Percentiles rank a stretch among this genome's conserved stretches.
phyloP scores from a whole-genome alignment of 768 basidiomycete species.

The Naganishia antarctica region DNA sequence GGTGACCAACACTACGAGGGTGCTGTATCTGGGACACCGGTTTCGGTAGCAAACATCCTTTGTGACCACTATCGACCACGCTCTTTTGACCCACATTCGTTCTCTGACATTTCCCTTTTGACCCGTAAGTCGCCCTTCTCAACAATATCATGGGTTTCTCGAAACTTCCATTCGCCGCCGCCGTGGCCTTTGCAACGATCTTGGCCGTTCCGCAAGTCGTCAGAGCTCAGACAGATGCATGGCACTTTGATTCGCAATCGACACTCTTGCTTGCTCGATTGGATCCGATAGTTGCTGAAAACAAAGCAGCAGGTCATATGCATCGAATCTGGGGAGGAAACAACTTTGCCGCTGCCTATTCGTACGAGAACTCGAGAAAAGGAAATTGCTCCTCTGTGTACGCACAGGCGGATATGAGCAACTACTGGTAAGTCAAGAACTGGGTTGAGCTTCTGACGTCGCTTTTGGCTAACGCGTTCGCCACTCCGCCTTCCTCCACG shows the following conservation, averaged over 20 bases:
- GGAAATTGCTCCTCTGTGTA: slow-evolving; percentile 29
- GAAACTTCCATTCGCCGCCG: background rate
- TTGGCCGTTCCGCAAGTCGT: background rate
- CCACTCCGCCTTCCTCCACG: background rate
- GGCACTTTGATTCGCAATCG: slow-evolving; percentile 1
- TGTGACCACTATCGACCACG: too few species aligned
- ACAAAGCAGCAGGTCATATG: slow-evolving; percentile 36
- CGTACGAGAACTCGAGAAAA: background rate
- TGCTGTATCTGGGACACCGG: too few species aligned
- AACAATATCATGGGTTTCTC: background rate
- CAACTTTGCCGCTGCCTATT: slow-evolving; percentile 22
- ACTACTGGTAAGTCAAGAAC: slow-evolving; percentile 31
- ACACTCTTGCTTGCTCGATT: background rate
- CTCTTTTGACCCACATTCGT: too few species aligned
- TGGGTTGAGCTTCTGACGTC: background rate
- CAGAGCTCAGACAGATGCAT: background rate
- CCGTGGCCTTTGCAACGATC: background rate
- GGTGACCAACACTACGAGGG: too few species aligned
- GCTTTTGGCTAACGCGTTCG: background rate
- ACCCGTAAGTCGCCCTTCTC: too few species aligned
- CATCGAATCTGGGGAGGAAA: slow-evolving; percentile 36
- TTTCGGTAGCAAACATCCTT: too few species aligned
- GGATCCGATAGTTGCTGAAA: slow-evolving; percentile 40
- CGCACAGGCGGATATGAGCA: slow-evolving; percentile 32
- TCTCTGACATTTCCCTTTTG: too few species aligned